Percentiles rank a stretch among this genome's conserved stretches.
Conservation (phyloP, 257 asterid species). For the Jasminum sambac region DNA sequence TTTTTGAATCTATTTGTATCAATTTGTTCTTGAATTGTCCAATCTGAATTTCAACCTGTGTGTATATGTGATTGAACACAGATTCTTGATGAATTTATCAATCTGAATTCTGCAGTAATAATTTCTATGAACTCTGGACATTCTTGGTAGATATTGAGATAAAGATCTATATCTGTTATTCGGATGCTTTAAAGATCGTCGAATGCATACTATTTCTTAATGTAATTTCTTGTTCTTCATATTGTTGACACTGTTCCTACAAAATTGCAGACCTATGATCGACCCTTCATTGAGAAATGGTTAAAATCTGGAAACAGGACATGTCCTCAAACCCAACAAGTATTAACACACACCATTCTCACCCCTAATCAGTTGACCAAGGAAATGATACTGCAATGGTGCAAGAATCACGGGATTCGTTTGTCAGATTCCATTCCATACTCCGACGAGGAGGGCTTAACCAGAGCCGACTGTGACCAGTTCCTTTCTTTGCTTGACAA, state of each 20-base stretch:
- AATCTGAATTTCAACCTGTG: background rate
- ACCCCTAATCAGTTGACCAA: slow-evolving; percentile 74
- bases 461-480: slow-evolving; percentile 57
- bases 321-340: slow-evolving; percentile 88
- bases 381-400: slow-evolving; percentile 71
- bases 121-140: background rate
- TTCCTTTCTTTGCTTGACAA: slow-evolving; percentile 58
- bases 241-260: slow-evolving; percentile 9
- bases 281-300: slow-evolving; percentile 84
- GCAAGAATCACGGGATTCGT: slow-evolving; percentile 57
- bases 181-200: slow-evolving; percentile 4
- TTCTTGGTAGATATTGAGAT: slow-evolving; percentile 4
- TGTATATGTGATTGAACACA: background rate
- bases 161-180: background rate
- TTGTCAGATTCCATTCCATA: slow-evolving; percentile 50
- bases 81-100: background rate
- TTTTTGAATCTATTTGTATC: too few relatives aligned
- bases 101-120: background rate
- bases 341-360: slow-evolving; percentile 68
- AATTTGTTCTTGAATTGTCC: background rate
- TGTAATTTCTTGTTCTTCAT: slow-evolving; percentile 15
- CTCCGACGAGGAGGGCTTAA: slow-evolving; percentile 48
- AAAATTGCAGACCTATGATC: slow-evolving; percentile 78
- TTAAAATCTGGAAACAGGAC: slow-evolving; percentile 76
- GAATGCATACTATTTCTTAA: background rate